A percentile compares a stretch with the other conserved stretches of the same genome.
phyloP scores from a whole-genome alignment of 768 basidiomycete genomes.

The Termitomyces sp. region DNA sequence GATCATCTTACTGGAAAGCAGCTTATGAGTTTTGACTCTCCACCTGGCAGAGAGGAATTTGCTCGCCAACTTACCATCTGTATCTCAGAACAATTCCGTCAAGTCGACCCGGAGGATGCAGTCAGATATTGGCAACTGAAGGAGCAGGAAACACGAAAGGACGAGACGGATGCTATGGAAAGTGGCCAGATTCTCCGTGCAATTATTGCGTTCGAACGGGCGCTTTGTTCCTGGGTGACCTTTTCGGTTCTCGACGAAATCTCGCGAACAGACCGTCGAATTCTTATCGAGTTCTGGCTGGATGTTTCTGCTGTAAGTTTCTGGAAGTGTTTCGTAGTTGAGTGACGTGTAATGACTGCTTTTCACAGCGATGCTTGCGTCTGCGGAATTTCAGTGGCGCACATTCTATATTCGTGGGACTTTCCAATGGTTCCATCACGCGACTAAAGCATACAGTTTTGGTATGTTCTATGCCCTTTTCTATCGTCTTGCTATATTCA shows the following conservation, averaged over 20 bases:
- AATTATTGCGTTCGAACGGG: constrained; percentile 32
- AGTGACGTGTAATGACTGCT: background rate
- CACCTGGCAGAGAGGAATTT: constrained; percentile 37
- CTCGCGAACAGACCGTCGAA: constrained; percentile 18
- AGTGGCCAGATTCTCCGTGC: constrained; percentile 22
- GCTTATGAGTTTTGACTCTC: constrained; percentile 30
- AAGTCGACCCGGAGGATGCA: constrained; percentile 40
- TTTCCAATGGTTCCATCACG: constrained; percentile 36
- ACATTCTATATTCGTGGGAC: constrained; percentile 35
- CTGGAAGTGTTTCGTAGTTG: background rate
- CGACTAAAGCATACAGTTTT: constrained; percentile 32
- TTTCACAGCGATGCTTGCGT: constrained; percentile 37
- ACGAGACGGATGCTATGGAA: constrained; percentile 23
- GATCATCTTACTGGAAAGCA: constrained; percentile 23
- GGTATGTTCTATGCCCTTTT: constrained; percentile 18
- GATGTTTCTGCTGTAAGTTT: constrained; percentile 39
- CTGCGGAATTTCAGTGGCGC: constrained; percentile 45
- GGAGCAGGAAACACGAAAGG: background rate
- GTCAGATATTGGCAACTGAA: constrained; percentile 36
- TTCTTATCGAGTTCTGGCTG: constrained; percentile 38
- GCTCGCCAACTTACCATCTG: constrained; percentile 42
- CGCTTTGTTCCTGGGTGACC: constrained; percentile 39
- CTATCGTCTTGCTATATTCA: background rate
- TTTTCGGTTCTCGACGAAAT: constrained; percentile 24
- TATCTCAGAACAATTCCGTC: constrained; percentile 32